Evolutionary conservation across 345 rosid species (phyloP).

Genomic region (Microthlaspi erraticum): DNA sequence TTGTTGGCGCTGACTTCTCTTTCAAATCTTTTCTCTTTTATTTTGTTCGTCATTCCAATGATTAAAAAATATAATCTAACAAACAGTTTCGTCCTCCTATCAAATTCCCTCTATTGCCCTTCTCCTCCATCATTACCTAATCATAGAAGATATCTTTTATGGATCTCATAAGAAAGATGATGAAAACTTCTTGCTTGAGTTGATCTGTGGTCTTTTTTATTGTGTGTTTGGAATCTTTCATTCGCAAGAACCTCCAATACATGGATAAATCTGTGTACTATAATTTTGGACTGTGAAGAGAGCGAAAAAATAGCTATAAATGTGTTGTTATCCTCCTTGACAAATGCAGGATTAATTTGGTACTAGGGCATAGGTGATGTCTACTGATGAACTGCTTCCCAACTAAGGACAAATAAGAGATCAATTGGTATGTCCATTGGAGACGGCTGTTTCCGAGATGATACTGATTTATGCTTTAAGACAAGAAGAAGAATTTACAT

Average conservation of each 20-base stretch:
- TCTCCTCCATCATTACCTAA: constrained; percentile 39
- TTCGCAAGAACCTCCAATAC: neutral
- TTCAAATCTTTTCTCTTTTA: constrained; percentile 36
- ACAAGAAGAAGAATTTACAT: constrained; percentile 40
- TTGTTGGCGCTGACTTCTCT: constrained; percentile 47
- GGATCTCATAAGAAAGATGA: constrained; percentile 33
- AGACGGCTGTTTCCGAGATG: constrained; percentile 33
- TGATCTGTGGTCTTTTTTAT: neutral
- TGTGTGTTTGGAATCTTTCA: neutral
- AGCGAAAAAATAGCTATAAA: constrained; percentile 25
- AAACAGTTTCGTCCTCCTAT: constrained; percentile 32
- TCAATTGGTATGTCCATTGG: constrained; percentile 37
- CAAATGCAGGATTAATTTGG: constrained; percentile 30
- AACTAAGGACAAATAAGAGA: constrained; percentile 37
- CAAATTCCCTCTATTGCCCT: constrained; percentile 26
- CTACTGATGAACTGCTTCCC: constrained; percentile 41
- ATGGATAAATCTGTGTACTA: neutral
- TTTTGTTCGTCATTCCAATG: constrained; percentile 30
- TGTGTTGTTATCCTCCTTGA: constrained; percentile 27
- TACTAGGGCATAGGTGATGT: constrained; percentile 43
- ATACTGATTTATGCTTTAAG: constrained; percentile 39
- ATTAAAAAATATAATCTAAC: constrained; percentile 31
- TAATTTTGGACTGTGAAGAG: constrained; percentile 22
- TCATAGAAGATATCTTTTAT: constrained; percentile 37
- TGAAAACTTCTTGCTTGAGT: constrained; percentile 26